Percentiles rank a stretch among this genome's conserved stretches.
Conservation (phyloP, 768 basidiomycete species). For the Tricholoma furcatifolium region DNA sequence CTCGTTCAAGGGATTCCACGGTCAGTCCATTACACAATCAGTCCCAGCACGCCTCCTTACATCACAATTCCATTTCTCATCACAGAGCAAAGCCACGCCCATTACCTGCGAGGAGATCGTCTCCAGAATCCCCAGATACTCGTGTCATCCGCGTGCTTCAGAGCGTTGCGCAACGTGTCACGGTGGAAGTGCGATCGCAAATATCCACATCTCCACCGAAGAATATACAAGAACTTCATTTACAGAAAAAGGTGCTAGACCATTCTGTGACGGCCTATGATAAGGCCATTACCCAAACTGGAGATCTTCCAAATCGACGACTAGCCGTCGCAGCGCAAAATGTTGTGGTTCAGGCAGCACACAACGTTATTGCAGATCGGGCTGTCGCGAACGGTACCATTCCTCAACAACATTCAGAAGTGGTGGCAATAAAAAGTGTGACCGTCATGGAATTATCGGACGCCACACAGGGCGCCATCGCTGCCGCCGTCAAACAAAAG, state of each 20-base stretch:
- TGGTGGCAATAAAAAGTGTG: slow-evolving; percentile 46
- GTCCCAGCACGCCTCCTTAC: background rate
- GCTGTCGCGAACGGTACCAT: slow-evolving; percentile 38
- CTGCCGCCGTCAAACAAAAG: slow-evolving; percentile 76
- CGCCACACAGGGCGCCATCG: slow-evolving; percentile 66
- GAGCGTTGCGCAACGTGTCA: slow-evolving; percentile 74
- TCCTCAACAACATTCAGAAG: slow-evolving; percentile 35
- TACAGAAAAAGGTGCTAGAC: slow-evolving; percentile 77
- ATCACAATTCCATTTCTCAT: slow-evolving; percentile 1
- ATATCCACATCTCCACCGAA: slow-evolving; percentile 49
- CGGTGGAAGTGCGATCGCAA: slow-evolving; percentile 70
- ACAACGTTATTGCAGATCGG: slow-evolving; percentile 55
- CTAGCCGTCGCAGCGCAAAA: slow-evolving; percentile 79
- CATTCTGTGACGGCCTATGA: slow-evolving; percentile 74
- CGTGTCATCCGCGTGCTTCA: slow-evolving; percentile 79
- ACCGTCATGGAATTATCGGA: slow-evolving; percentile 51
- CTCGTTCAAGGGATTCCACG: slow-evolving; percentile 41
- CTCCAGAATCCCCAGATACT: slow-evolving; percentile 46
- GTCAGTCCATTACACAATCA: slow-evolving; percentile 20
- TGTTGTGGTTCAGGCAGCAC: slow-evolving; percentile 80
- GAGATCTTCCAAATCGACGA: slow-evolving; percentile 51
- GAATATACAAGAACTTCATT: slow-evolving; percentile 66
- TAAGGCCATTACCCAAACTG: slow-evolving; percentile 50
- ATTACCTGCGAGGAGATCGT: slow-evolving; percentile 19
- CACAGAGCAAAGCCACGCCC: slow-evolving; percentile 28